Percentiles rank a stretch among this genome's conserved stretches.
These are phyloP conservation scores for Rhizopus sp. DNA, from an alignment of 371 early-diverging fungal species.

Conservation along the genomic window DNA sequence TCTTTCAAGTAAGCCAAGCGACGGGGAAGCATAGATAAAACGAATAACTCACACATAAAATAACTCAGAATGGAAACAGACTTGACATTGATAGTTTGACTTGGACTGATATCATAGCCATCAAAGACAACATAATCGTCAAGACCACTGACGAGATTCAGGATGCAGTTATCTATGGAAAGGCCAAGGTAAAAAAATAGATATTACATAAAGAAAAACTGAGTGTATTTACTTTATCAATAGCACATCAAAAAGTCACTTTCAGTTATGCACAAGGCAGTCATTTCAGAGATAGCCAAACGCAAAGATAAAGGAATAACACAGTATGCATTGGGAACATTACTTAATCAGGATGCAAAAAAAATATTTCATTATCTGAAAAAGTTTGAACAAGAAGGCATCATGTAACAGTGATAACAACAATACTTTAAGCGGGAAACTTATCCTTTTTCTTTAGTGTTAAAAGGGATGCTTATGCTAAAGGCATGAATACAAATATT, in stretches of 20 bases:
- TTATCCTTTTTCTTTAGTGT: conserved; percentile 5
- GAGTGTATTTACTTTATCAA: background rate
- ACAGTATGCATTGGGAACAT: conserved; percentile 10
- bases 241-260: conserved; percentile 4
- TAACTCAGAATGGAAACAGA: background rate
- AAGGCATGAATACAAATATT: conserved; percentile 4
- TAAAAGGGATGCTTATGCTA: conserved; percentile 9
- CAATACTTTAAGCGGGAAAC: background rate
- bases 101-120: background rate
- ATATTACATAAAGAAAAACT: background rate
- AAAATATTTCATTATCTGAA: conserved; percentile 13
- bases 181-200: conserved; percentile 16
- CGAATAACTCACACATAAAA: background rate
- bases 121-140: background rate
- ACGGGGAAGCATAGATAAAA: background rate
- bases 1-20: conserved; percentile 5
- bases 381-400: conserved; percentile 15
- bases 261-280: conserved; percentile 4
- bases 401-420: conserved; percentile 9
- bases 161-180: conserved; percentile 15
- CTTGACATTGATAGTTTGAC: background rate
- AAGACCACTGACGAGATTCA: conserved; percentile 5
- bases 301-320: conserved; percentile 9
- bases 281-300: conserved; percentile 13
- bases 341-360: conserved; percentile 9